A percentile compares a stretch with the other conserved stretches of the same genome.
Evolutionary conservation across 2,329 filamentous ascomycete genomes (phyloP).

Genomic region (Botrytis pseudocinerea): DNA sequence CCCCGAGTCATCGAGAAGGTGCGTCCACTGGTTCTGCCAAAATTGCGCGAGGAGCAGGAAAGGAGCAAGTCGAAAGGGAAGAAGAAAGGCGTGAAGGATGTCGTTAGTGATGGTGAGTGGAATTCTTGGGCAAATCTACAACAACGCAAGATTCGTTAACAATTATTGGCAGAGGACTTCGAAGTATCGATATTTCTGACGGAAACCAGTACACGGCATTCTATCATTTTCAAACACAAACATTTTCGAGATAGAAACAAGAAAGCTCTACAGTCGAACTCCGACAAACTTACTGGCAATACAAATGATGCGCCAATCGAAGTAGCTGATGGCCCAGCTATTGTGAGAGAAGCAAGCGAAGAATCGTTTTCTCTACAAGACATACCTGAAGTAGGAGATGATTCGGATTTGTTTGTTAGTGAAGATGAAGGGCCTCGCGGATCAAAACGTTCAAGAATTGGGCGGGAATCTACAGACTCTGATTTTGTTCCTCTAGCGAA

Average conservation of each 20-base stretch:
- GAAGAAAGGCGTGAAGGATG: conserved; percentile 74
- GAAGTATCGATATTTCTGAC: conserved; percentile 93
- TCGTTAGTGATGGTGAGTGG: conserved; percentile 69
- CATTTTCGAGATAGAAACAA: conserved; percentile 63
- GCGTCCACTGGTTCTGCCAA: conserved; percentile 82
- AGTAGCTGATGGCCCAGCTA: conserved; percentile 38
- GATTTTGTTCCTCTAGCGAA: conserved; percentile 45
- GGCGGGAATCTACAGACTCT: conserved; percentile 32
- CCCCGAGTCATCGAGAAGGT: conserved; percentile 82
- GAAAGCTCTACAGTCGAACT: conserved; percentile 52
- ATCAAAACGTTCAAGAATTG: conserved; percentile 38
- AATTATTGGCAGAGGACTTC: conserved; percentile 71
- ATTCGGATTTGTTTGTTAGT: conserved; percentile 41
- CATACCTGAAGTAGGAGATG: conserved; percentile 33
- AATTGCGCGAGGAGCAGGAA: conserved; percentile 83
- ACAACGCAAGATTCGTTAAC: conserved; percentile 27
- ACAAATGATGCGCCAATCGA: conserved; percentile 51
- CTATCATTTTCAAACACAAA: conserved; percentile 83
- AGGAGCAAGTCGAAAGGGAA: conserved; percentile 60
- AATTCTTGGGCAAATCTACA: background rate
- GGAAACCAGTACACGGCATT: conserved; percentile 80
- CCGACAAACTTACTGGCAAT: conserved; percentile 59
- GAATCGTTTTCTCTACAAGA: conserved; percentile 32
- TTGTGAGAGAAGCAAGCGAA: conserved; percentile 36
- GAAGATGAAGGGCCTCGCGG: conserved; percentile 38